Percentiles rank a stretch among this genome's conserved stretches.
Conservation (phyloP, 257 asterid genomes). For the Penstemon barbatus region DNA sequence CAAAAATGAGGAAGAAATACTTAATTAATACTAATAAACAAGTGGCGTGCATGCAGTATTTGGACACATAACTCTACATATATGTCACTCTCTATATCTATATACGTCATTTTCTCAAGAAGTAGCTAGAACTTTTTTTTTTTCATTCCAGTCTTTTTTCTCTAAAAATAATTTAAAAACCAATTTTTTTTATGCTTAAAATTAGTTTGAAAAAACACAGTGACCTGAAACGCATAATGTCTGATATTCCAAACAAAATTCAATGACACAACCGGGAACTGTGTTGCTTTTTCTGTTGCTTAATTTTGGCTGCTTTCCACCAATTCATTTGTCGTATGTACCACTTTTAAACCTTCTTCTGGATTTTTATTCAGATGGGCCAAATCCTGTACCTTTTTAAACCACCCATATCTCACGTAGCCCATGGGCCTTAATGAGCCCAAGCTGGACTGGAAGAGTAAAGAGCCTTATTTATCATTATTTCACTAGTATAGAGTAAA, state of each 20-base stretch:
- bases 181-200: slow-evolving; percentile 11
- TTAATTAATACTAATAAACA: slow-evolving; percentile 25
- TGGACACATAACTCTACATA: slow-evolving; percentile 42
- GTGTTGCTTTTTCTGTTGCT: slow-evolving; percentile 14
- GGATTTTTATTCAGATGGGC: not conserved
- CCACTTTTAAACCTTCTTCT: not conserved
- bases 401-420: too few species aligned
- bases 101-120: not conserved
- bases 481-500: too few species aligned
- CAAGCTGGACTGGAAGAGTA: not conserved
- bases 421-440: not conserved
- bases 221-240: slow-evolving; percentile 9
- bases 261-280: slow-evolving; percentile 18
- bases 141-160: slow-evolving; percentile 33
- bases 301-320: slow-evolving; percentile 22
- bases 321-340: slow-evolving; percentile 8
- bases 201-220: not conserved
- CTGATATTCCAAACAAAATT: slow-evolving; percentile 14
- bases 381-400: too few species aligned
- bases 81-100: slow-evolving; percentile 9
- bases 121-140: slow-evolving; percentile 6
- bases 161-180: not conserved
- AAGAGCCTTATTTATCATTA: not conserved
- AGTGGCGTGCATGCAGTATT: slow-evolving; percentile 67
- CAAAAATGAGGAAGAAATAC: slow-evolving; percentile 27